Base-by-base conservation (phyloP, 305 asterid genomes). In the Fraxinus ornus region DNA sequence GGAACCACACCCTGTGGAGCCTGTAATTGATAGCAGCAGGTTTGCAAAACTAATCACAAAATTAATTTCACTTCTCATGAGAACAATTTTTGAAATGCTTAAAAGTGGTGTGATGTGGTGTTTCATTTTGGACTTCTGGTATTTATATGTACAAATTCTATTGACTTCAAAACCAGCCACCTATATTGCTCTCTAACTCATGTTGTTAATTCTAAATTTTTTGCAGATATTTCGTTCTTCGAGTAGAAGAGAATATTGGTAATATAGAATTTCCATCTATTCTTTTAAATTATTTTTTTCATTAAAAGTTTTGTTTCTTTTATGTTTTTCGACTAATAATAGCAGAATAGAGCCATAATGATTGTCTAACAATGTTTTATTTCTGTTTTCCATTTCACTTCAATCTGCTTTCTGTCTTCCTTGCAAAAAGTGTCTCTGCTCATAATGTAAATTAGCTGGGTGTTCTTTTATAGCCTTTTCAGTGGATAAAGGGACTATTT, bases 1-100 rank as follows among this genome's bases (percentile, higher is more conserved):
- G 80, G 99, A 96, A 83, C 98, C 93, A 41, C 98, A 96, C 85
- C 99, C 99, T 10, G 95, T 94, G 88, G 99, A 96, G 90, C 79
- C 98, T 85, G 99, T 96, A 83, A 92, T 94, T 83, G 99, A 96
- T 86, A 96, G 99, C 86, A 96, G 99, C 98, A 95, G 99, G 99
- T 94, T 60, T 37, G 73, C 77, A 73, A 37, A 78, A 75, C 57
- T 76, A 79, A 37, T 80, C 21, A 28, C 41, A 41, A 22, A 81
- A 52, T 62, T 74, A 17, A 44, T 49, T 33, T 80, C 74, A 49
- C 68, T 47, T 80, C 57, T 75, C 12, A 28, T 26, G 74, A 80
- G 72, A 37, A 37, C 35, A 28, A 9, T 17, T 71, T 55, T 55
- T n/a, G 22, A 55, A 55, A 21, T 64, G 39, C 44, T 28, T 76